phyloP scores from a whole-genome alignment of 495 filamentous ascomycete genomes.

The Penicillium longicatenatum region DNA sequence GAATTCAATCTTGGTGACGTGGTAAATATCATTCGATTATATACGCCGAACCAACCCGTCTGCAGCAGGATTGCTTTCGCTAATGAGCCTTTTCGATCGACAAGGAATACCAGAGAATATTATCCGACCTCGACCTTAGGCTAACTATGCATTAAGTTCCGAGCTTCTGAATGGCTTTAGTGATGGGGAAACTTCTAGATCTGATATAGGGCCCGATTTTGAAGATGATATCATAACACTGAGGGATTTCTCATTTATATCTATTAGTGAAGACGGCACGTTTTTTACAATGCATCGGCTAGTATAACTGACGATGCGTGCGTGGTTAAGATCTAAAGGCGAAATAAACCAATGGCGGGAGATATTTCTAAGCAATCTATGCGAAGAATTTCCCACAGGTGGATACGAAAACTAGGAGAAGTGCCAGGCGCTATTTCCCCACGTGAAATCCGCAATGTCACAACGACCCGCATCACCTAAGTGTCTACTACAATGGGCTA shows the following conservation, averaged over 20 bases:
- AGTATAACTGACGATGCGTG: too few species aligned
- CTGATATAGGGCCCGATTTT: too few species aligned
- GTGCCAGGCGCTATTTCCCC: constrained; percentile 21
- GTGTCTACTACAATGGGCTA: constrained; percentile 21
- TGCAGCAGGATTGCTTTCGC: too few species aligned
- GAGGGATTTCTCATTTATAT: constrained; percentile 44
- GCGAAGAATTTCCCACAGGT: not conserved
- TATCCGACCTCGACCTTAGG: not conserved
- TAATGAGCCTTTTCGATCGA: too few species aligned
- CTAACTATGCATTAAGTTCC: not conserved
- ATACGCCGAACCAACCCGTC: constrained; percentile 21
- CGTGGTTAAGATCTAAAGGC: constrained; percentile 27
- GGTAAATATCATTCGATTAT: constrained; percentile 36
- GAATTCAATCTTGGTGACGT: constrained; percentile 31
- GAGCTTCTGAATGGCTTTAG: not conserved
- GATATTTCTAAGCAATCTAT: constrained; percentile 39
- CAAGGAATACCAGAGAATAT: constrained; percentile 12
- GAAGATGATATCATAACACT: constrained; percentile 44
- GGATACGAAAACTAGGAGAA: constrained; percentile 1
- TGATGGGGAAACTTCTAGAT: not conserved
- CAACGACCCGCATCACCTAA: constrained; percentile 13
- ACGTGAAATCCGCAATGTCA: constrained; percentile 15
- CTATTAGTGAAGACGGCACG: constrained; percentile 11
- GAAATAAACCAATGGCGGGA: constrained; percentile 35
- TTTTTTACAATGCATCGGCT: constrained; percentile 21